Evolutionary conservation across 225 moss, liverwort and hornwort genomes (phyloP).

Genomic region (Polytrichum formosum): DNA sequence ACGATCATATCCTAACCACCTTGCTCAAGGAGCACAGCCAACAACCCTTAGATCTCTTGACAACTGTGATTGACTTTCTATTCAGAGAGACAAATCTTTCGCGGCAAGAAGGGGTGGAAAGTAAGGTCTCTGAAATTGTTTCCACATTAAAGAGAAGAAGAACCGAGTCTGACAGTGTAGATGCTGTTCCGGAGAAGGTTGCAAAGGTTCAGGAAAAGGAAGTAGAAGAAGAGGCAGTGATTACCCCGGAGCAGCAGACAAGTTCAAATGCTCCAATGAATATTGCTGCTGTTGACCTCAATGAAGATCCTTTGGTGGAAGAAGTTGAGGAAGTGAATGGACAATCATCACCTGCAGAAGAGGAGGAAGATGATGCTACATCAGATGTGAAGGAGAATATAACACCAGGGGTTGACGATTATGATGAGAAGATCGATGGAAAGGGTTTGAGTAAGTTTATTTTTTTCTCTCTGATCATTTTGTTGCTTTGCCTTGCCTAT

Average conservation of each 20-base stretch:
- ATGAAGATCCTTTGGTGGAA: constrained; percentile 7
- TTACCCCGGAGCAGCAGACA: not conserved
- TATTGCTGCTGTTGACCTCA: constrained; percentile 1
- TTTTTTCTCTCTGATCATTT: not conserved
- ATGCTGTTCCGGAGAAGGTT: constrained; percentile 26
- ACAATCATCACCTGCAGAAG: not conserved
- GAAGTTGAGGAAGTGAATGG: constrained; percentile 12
- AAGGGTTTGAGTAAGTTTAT: constrained; percentile 46
- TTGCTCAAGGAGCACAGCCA: constrained; percentile 63
- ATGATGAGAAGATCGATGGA: constrained; percentile 27
- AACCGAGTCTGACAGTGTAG: constrained; percentile 29
- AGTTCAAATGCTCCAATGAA: constrained; percentile 4
- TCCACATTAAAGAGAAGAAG: constrained; percentile 33
- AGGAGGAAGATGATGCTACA: constrained; percentile 5
- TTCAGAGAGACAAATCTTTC: constrained; percentile 49
- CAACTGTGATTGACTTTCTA: constrained; percentile 59
- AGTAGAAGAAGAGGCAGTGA: not conserved
- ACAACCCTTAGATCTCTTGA: constrained; percentile 49
- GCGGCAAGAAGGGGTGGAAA: constrained; percentile 33
- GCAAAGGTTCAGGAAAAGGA: constrained; percentile 28
- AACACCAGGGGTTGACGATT: constrained; percentile 1
- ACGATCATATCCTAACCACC: constrained; percentile 43
- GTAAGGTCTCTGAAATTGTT: constrained; percentile 36
- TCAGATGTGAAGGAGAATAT: constrained; percentile 10
- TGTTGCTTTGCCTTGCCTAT: not conserved